A percentile compares a stretch with the other conserved stretches of the same genome.
Conservation (phyloP, 306 rosid species). For the Benincasa hispida region DNA sequence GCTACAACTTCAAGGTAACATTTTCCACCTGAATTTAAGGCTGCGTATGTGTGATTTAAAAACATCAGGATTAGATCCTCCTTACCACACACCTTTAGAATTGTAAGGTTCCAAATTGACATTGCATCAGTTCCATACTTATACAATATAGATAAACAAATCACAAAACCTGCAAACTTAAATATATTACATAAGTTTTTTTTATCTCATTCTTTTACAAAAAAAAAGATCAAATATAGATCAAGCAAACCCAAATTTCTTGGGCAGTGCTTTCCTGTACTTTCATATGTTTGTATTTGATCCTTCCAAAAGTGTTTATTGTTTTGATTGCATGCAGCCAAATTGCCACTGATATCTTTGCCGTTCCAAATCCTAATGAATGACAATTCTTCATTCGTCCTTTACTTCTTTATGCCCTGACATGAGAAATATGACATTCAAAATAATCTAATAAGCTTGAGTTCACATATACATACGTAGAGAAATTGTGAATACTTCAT, state of each 20-base stretch:
- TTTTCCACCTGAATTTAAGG: not conserved
- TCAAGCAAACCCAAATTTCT: not conserved
- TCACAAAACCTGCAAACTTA: not conserved
- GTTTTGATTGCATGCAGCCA: not conserved
- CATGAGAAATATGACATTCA: not conserved
- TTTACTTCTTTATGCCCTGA: not conserved
- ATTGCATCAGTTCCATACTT: not conserved
- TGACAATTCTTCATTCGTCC: not conserved
- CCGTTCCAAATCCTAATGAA: not conserved
- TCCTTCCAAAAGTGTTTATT: not conserved
- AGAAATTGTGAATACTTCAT: not conserved
- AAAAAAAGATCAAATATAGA: not conserved
- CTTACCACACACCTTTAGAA: not conserved
- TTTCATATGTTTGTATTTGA: not conserved
- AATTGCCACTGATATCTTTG: not conserved
- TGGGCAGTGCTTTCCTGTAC: not conserved
- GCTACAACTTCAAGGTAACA: not conserved
- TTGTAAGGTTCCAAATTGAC: not conserved
- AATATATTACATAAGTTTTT: not conserved
- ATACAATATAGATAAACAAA: not conserved
- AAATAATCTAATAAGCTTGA: not conserved
- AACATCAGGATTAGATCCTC: not conserved
- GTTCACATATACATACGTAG: not conserved
- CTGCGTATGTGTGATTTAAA: not conserved
- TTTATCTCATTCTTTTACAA: not conserved